A percentile compares a stretch with the other conserved stretches of the same genome.
These are phyloP conservation scores for Hypoxylon lienhwacheense DNA, from an alignment of 495 filamentous ascomycete genomes.

Conservation along the genomic window DNA sequence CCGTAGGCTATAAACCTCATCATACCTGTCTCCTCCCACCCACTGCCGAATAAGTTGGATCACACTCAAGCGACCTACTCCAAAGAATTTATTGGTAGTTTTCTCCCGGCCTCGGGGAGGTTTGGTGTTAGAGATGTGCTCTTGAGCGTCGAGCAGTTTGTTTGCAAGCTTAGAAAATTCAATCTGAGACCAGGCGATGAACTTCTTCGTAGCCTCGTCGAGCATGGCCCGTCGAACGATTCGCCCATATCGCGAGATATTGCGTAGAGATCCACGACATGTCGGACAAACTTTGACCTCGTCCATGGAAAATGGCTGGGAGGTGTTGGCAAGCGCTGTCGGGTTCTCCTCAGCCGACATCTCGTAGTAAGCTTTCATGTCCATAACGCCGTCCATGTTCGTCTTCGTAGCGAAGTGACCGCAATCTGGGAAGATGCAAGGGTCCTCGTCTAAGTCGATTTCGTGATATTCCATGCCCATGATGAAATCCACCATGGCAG, in stretches of 20 bases:
- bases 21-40: slow-evolving; percentile 44
- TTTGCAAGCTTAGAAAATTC: slow-evolving; percentile 52
- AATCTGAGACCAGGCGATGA: slow-evolving; percentile 57
- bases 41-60: slow-evolving; percentile 32
- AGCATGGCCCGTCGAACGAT: slow-evolving; percentile 65
- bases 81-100: neutral
- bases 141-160: slow-evolving; percentile 28
- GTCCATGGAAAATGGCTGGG: slow-evolving; percentile 55
- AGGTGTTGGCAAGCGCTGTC: slow-evolving; percentile 43
- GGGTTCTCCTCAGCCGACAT: slow-evolving; percentile 50
- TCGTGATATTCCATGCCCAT: slow-evolving; percentile 55
- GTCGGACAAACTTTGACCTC: slow-evolving; percentile 62
- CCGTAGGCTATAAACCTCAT: slow-evolving; percentile 45
- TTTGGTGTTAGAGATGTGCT: slow-evolving; percentile 16
- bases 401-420: slow-evolving; percentile 66
- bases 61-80: slow-evolving; percentile 21
- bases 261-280: slow-evolving; percentile 64
- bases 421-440: slow-evolving; percentile 67
- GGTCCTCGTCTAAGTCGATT: slow-evolving; percentile 60
- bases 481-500: slow-evolving; percentile 58
- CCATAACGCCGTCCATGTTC: slow-evolving; percentile 69
- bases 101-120: neutral
- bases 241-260: slow-evolving; percentile 66
- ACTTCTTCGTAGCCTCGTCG: slow-evolving; percentile 69
- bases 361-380: slow-evolving; percentile 60